Evolutionary conservation across 2,329 filamentous ascomycete species (phyloP), one percentile per base, ranked within the genome.

Genomic region (Arthrobotrys megalospora): DNA sequence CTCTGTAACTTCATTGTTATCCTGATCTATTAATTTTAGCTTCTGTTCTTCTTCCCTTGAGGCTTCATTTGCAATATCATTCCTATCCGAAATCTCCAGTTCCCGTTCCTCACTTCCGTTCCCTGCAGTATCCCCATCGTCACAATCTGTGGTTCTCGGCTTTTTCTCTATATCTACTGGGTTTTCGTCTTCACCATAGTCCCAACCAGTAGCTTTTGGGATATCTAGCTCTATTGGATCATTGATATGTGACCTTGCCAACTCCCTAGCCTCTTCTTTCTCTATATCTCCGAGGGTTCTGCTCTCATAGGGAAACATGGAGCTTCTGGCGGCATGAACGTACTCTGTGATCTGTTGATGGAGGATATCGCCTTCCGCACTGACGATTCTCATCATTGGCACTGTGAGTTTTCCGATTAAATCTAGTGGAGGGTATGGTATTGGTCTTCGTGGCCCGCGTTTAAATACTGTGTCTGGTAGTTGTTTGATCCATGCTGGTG

Each of bases 351-450:
- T 78, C 14, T 78, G 75, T 10, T 32, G 7, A 14, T 71, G 67
- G 4, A 78, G 45, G 11, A 78, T 78, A 24, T 78, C 75, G 7
- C 75, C 63, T 12, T 72, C 67, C 14, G 67, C 76, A 12, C 69
- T 75, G 6, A 73, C 60, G 21, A 75, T 66, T 19, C 76, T 55
- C 55, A 79, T 64, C 38, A 63, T 47, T 2, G 70, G 76, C 2
- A 79, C 64, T 0, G 76, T 79, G 1, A 78, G 48, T 3, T 75
- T 75, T 3, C 48, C 48, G 1, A 63, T 14, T 8, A 75, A 24
- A 16, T 66, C 14, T 7, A 73, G n/a, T 10, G 68, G 64, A 1
- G 76, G 76, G 14, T 79, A 79, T 2, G 69, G 32, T 65, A 65
- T 69, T 14, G 34, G 34, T 45, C 43, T 69, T 12, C 69, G 41